Percentiles rank a stretch among this genome's conserved stretches.
Evolutionary conservation across 345 rosid species (phyloP).

Genomic region (Mangifera indica): DNA sequence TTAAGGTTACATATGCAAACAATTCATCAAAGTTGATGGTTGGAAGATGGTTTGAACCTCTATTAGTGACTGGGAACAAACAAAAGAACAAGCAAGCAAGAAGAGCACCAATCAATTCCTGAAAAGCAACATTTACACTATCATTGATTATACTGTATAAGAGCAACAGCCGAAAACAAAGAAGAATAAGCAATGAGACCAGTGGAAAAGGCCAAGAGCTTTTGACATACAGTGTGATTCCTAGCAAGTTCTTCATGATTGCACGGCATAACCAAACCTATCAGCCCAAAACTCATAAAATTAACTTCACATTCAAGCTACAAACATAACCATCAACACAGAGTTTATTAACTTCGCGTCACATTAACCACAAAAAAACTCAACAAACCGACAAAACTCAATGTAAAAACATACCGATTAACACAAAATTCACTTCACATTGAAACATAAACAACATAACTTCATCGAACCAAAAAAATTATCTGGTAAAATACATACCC

Average conservation of each 20-base stretch:
- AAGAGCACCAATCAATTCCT: conserved; percentile 85
- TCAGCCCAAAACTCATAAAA: background rate
- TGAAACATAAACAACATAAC: too few relatives aligned
- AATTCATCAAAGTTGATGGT: conserved; percentile 75
- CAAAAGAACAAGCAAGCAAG: conserved; percentile 84
- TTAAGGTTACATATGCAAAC: conserved; percentile 67
- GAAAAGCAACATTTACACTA: conserved; percentile 26
- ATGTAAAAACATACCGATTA: too few relatives aligned
- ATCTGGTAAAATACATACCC: background rate
- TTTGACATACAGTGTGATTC: background rate
- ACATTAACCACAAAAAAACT: too few relatives aligned
- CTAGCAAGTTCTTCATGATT: background rate
- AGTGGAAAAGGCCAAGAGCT: background rate
- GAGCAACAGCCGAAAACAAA: background rate
- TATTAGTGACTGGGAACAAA: conserved; percentile 64
- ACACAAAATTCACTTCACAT: too few relatives aligned
- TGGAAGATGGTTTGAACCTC: conserved; percentile 66
- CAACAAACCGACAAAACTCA: too few relatives aligned
- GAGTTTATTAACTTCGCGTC: too few relatives aligned
- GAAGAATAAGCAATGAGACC: background rate
- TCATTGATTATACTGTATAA: conserved; percentile 5
- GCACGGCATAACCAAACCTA: background rate
- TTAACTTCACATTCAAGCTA: too few relatives aligned
- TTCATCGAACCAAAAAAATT: too few relatives aligned
- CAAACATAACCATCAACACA: too few relatives aligned